phyloP scores from a whole-genome alignment of 2,329 filamentous ascomycete species.

The Gnomoniopsis sp. region DNA sequence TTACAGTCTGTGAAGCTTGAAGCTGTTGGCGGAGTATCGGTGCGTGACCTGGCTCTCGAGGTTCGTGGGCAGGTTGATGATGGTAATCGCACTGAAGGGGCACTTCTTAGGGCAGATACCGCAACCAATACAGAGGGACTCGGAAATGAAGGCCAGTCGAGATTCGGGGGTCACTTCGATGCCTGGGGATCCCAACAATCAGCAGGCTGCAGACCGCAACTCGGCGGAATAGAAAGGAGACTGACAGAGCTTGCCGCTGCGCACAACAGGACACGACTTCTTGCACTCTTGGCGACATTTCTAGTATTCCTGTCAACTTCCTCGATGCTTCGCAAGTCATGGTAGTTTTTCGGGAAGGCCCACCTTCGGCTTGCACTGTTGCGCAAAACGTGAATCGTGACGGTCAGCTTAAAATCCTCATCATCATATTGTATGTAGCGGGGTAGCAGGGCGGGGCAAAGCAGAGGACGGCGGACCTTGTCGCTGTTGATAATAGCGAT shows the following conservation, averaged over 20 bases:
- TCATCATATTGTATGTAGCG: conserved; percentile 23
- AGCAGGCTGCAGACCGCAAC: conserved; percentile 32
- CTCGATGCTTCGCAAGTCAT: background rate
- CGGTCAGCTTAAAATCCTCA: conserved; percentile 32
- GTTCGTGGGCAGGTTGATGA: conserved; percentile 99
- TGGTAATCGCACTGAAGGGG: conserved; percentile 97
- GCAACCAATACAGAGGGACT: conserved; percentile 93
- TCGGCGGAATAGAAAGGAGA: conserved; percentile 56
- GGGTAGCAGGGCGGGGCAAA: conserved; percentile 33
- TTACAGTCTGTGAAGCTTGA: conserved; percentile 81
- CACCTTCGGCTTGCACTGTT: conserved; percentile 85
- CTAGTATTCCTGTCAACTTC: conserved; percentile 37
- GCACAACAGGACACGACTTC: conserved; percentile 95
- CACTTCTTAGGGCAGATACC: conserved; percentile 99
- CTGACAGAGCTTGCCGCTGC: conserved; percentile 71
- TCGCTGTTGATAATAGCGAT: conserved; percentile 98
- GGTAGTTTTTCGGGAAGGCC: conserved; percentile 6
- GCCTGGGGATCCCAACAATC: conserved; percentile 86
- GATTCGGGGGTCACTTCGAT: conserved; percentile 89
- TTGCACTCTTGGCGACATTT: conserved; percentile 99
- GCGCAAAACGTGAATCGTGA: conserved; percentile 24
- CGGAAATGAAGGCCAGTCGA: conserved; percentile 97
- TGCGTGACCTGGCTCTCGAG: conserved; percentile 98
- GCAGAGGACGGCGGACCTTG: conserved; percentile 65
- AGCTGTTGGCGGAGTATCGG: conserved; percentile 98